phyloP scores from a whole-genome alignment of 192 early-diverging fungal species.

The Rhizoclosmatium globosum region DNA sequence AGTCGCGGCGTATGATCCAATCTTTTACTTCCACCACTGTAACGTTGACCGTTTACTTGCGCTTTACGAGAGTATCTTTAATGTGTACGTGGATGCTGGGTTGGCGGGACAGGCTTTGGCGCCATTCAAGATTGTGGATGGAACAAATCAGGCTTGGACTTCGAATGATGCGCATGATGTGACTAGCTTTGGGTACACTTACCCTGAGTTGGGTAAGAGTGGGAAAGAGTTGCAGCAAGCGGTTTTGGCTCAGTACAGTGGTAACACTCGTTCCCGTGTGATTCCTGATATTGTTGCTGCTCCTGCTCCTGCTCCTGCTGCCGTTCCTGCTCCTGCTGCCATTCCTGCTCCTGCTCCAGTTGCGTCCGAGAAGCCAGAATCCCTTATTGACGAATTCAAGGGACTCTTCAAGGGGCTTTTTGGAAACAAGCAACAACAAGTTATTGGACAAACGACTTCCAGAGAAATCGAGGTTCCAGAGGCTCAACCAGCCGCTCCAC shows the following conservation, averaged over 20 bases:
- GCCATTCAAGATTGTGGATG: background rate
- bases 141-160: background rate
- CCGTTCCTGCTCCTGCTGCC: background rate
- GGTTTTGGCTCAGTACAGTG: background rate
- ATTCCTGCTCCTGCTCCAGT: background rate
- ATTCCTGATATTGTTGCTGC: too few species aligned
- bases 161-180: background rate
- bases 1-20: slow-evolving; percentile 25
- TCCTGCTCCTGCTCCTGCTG: background rate
- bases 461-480: background rate
- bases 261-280: too few species aligned
- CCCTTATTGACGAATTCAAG: too few species aligned
- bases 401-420: background rate
- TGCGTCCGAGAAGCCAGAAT: background rate
- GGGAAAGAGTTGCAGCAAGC: slow-evolving; percentile 9
- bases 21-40: slow-evolving; percentile 36
- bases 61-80: slow-evolving; percentile 7
- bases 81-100: background rate
- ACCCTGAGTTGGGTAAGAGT: slow-evolving; percentile 1
- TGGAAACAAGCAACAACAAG: background rate
- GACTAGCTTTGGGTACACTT: background rate
- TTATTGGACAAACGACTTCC: background rate
- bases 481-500: too few species aligned
- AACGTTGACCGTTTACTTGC: slow-evolving; percentile 27
- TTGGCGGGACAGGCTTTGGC: background rate